Base-by-base conservation (phyloP, 176 grass and related monocot species). In the Saccharum officinarum region DNA sequence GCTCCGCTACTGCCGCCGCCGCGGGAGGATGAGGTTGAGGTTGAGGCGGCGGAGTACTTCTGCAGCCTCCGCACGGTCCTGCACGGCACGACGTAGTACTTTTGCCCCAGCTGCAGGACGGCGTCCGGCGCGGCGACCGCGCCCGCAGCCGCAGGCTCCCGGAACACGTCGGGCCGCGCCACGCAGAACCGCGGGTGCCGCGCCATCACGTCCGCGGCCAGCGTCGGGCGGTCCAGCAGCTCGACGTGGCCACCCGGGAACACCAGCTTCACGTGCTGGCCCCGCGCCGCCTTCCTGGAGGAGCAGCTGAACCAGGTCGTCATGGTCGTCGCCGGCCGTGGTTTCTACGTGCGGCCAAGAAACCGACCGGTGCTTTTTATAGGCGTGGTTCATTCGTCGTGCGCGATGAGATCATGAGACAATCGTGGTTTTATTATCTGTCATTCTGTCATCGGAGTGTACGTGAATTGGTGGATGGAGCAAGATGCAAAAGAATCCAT, bases 101-200 rank as follows among this genome's bases (percentile, higher is more conserved):
- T 92, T 37, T 73, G 59, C 0, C 91, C 87, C 0, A 87, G 78
- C 64, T 63, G 44, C 26, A 92, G 87, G 30, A 90, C 73, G 8
- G 76, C 20, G 71, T 92, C 81, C 8, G 90, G 90, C 47, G 87
- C 38, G 13, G 73, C 57, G 26, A 84, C 91, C 0, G 86, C 90
- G 22, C 75, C 81, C 0, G 25, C 45, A 11, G 91, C 81, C 0
- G 25, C 45, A 11, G 91, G 91, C 30, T 90, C 87, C 55, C 66
- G 81, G 84, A 92, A 92, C 77, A 92, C 87, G 38, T 92, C 87
- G 1, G 91, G 87, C 0, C 69, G 83, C 28, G 91, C 67, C 22
- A 92, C 91, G 64, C 77, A 92, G 84, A 86, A 92, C 69, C 81
- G 84, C 31, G 87, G 87, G 76, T 92, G 88, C 77, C 42, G 41